Evolutionary conservation across 306 rosid species (phyloP).

Genomic region (Alnus glutinosa): DNA sequence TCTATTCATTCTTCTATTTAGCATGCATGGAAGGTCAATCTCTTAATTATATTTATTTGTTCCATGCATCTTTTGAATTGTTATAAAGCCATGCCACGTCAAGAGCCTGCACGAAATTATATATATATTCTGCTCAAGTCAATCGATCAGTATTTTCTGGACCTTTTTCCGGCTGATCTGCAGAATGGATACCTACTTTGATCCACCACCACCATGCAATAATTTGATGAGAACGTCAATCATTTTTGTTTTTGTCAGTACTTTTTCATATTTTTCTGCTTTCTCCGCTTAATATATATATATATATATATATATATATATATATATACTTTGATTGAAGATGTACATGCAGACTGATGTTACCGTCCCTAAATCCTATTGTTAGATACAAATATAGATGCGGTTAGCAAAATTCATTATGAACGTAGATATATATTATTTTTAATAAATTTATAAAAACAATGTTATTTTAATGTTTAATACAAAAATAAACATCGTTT

Average conservation of each 20-base stretch:
- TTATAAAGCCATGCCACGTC: background rate
- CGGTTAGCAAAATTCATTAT: too few species aligned
- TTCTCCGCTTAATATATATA: too few species aligned
- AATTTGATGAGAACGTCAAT: background rate
- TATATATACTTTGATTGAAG: too few species aligned
- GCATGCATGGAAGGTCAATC: slow-evolving; percentile 1
- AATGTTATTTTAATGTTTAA: too few species aligned
- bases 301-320: too few species aligned
- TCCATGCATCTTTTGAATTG: background rate
- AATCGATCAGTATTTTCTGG: background rate
- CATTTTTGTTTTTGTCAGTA: background rate
- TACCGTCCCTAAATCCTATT: too few species aligned
- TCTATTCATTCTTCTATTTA: background rate
- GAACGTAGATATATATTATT: too few species aligned
- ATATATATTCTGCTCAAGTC: background rate
- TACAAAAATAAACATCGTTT: too few species aligned
- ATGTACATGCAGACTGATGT: too few species aligned
- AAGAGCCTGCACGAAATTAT: background rate
- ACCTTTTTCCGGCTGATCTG: background rate
- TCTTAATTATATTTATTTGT: background rate
- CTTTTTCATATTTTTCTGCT: too few species aligned
- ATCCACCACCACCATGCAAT: background rate
- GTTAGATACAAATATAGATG: too few species aligned
- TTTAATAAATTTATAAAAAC: too few species aligned
- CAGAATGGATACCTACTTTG: background rate